A percentile compares a stretch with the other conserved stretches of the same genome.
These are phyloP conservation scores for Paramarasmius palmivorus DNA, from an alignment of 1,284 basidiomycete genomes.

Conservation along the genomic window DNA sequence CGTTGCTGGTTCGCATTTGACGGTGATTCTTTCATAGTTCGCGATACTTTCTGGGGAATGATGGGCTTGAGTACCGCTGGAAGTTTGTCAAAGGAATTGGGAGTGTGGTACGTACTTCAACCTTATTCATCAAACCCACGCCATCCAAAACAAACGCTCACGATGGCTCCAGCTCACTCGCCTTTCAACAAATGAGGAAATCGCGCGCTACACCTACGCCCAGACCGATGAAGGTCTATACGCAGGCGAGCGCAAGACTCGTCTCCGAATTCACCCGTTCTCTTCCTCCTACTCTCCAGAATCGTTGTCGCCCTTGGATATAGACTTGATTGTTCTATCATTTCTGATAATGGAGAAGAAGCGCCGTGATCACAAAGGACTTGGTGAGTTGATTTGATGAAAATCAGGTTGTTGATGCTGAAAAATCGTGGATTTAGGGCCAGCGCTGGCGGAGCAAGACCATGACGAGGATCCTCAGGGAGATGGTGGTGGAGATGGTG, in stretches of 20 bases:
- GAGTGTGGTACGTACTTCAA: slow-evolving; percentile 34
- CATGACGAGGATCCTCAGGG: slow-evolving; percentile 41
- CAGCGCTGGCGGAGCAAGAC: slow-evolving; percentile 19
- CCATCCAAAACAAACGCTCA: neutral
- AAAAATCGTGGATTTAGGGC: slow-evolving; percentile 21
- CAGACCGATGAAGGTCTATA: slow-evolving; percentile 42
- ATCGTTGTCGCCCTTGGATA: slow-evolving; percentile 30
- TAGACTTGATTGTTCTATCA: slow-evolving; percentile 51
- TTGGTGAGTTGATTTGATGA: too few species aligned
- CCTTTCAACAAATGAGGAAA: slow-evolving; percentile 34
- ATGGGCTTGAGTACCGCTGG: slow-evolving; percentile 52
- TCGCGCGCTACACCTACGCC: slow-evolving; percentile 39
- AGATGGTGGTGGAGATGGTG: slow-evolving; percentile 24
- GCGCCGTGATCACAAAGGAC: slow-evolving; percentile 37
- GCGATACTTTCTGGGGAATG: slow-evolving; percentile 51
- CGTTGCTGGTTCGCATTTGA: neutral
- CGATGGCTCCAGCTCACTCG: slow-evolving; percentile 34
- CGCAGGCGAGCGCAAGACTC: slow-evolving; percentile 44
- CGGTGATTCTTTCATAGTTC: slow-evolving; percentile 33
- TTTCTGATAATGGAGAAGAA: slow-evolving; percentile 57
- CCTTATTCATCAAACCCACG: neutral
- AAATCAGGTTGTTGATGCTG: too few species aligned
- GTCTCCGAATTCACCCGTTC: slow-evolving; percentile 44
- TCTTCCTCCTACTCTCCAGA: slow-evolving; percentile 11
- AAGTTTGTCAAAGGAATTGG: slow-evolving; percentile 41